Percentiles rank a stretch among this genome's conserved stretches.
phyloP scores from a whole-genome alignment of 2,329 filamentous ascomycete genomes.

The Colletotrichum melonis region DNA sequence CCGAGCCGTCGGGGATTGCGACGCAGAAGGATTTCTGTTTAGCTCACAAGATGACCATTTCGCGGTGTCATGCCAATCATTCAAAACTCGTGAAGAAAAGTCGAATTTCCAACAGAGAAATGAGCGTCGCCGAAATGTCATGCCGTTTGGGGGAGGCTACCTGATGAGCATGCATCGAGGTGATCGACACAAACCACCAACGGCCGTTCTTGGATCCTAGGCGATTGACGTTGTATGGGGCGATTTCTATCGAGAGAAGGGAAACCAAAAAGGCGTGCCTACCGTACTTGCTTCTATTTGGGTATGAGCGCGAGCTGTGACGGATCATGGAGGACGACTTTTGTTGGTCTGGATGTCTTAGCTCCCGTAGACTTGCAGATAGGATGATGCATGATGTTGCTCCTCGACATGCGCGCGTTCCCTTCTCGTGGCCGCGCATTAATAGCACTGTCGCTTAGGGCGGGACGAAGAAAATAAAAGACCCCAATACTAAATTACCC shows the following conservation, averaged over 20 bases:
- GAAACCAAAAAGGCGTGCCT: too few species aligned
- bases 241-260: background rate
- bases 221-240: background rate
- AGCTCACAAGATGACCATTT: background rate
- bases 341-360: constrained; percentile 5
- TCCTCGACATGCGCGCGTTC: background rate
- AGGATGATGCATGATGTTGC: constrained; percentile 23
- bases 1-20: background rate
- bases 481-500: background rate
- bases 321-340: background rate
- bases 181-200: constrained; percentile 25
- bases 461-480: background rate
- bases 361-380: constrained; percentile 13
- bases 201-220: constrained; percentile 9
- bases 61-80: background rate
- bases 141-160: background rate
- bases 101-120: constrained; percentile 4
- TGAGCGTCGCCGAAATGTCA: background rate
- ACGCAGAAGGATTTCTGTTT: background rate
- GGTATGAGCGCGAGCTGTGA: background rate
- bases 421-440: background rate
- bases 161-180: background rate
- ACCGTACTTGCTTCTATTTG: constrained; percentile 8
- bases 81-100: background rate
- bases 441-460: constrained; percentile 15